Evolutionary conservation across 2,329 filamentous ascomycete genomes (phyloP), one percentile per base, ranked within the genome.

Genomic region (Emergomyces africanus): DNA sequence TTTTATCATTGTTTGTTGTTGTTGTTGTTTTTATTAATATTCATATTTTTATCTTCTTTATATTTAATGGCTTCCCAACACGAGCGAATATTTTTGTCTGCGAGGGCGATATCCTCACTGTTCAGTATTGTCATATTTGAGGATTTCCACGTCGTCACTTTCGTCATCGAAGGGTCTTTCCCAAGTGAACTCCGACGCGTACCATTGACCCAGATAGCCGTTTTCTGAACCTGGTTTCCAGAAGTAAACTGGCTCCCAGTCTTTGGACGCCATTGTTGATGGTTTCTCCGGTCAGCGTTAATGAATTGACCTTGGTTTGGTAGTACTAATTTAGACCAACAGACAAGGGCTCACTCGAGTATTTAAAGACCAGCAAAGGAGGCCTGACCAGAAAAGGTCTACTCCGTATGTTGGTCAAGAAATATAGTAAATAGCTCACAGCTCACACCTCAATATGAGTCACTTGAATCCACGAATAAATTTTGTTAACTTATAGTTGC

Each of bases 121-220:
- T 57, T 64, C 61, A 49, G 60, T 54, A 57, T 64, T 66, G 39
- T 62, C 54, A 57, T 66, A 66, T 12, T 44, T 57, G 15, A 58
- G 35, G 23, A 61, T 23, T 37, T 64, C 57, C 20, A 54, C 51
- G 6, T 8, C 18, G 20, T 60, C 44, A 5, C 20, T 28, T 4
- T 50, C 49, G 6, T 51, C 57, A 2, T 50, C 53, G 6, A 57
- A 18, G 10, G 37, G 41, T 37, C 44, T 56, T 15, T 46, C 48
- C 61, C 61, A 63, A 30, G 60, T 65, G 58, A 66, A 66, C 28
- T 59, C 37, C 4, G 65, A 63, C 15, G 50, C 51, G 48, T 63
- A 66, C 65, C 65, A 66, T 55, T 66, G 65, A 5, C 65, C 64
- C 23, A 66, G 60, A 49, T 61, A 66, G 12, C 66, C 64, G 41